Conservation (phyloP, 2,329 filamentous ascomycete species). For the Drechslera avenae region DNA sequence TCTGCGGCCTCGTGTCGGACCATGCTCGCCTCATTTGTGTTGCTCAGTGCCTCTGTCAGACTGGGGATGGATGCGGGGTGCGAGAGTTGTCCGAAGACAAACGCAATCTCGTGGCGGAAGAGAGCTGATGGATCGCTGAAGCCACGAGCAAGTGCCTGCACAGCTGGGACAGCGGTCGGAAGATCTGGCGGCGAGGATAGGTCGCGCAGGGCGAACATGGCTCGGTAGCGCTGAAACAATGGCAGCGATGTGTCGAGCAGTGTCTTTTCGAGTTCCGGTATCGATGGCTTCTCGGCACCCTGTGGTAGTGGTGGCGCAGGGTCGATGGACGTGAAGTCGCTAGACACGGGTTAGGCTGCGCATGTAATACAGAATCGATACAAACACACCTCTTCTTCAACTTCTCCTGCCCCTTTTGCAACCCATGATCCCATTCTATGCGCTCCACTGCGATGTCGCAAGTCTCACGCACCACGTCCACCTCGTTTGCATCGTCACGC, state of each 20-base stretch:
- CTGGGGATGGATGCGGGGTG: conserved; percentile 97
- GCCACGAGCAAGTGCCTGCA: conserved; percentile 83
- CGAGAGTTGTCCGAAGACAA: conserved; percentile 94
- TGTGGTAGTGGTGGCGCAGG: conserved; percentile 87
- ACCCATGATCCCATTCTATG: conserved; percentile 83
- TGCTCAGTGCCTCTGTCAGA: conserved; percentile 75
- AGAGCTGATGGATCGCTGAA: conserved; percentile 85
- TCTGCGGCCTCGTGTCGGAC: conserved; percentile 97
- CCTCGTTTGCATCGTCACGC: conserved; percentile 76
- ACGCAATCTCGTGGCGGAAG: conserved; percentile 97
- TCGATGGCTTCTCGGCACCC: conserved; percentile 63
- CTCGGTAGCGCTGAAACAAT: conserved; percentile 91
- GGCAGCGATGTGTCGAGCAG: conserved; percentile 79
- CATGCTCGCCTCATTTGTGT: conserved; percentile 88
- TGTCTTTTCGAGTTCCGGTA: conserved; percentile 74
- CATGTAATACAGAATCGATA: neutral
- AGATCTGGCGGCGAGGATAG: conserved; percentile 91
- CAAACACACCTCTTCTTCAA: conserved; percentile 74
- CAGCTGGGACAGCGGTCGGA: conserved; percentile 84
- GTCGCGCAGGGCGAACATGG: conserved; percentile 97
- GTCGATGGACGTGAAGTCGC: conserved; percentile 94
- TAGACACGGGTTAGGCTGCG: conserved; percentile 49
- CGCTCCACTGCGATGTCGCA: conserved; percentile 96
- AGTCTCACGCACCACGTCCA: conserved; percentile 85
- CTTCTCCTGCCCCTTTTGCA: conserved; percentile 68